These are phyloP conservation scores for Alternaria brassicicola DNA, from an alignment of 2,329 filamentous ascomycete genomes.

Conservation along the genomic window DNA sequence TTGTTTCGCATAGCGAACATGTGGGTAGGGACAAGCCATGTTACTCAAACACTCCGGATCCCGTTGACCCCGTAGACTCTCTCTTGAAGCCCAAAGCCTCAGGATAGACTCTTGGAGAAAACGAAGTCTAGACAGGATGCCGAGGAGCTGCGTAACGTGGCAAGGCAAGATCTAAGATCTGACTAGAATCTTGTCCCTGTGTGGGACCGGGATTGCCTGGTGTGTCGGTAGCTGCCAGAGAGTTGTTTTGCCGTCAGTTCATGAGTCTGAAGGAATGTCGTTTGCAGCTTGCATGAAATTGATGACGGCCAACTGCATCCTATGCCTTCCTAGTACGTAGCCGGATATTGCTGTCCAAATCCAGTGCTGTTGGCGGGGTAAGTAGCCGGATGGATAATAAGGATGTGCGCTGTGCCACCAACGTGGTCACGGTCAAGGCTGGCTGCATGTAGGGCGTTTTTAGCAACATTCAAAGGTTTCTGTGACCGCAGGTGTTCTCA, in stretches of 20 bases:
- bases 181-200: neutral
- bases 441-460: slow-evolving; percentile 11
- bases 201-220: neutral
- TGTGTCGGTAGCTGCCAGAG: slow-evolving; percentile 3
- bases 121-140: neutral
- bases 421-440: slow-evolving; percentile 11
- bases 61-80: neutral
- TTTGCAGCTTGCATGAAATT: slow-evolving; percentile 7
- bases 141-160: neutral
- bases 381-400: slow-evolving; percentile 11
- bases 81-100: neutral
- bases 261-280: slow-evolving; percentile 7
- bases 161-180: neutral
- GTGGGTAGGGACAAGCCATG: slow-evolving; percentile 10
- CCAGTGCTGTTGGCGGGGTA: slow-evolving; percentile 10
- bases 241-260: slow-evolving; percentile 8
- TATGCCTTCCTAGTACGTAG: slow-evolving; percentile 1
- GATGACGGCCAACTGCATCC: slow-evolving; percentile 10
- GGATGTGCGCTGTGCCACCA: slow-evolving; percentile 9
- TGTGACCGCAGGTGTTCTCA: slow-evolving; percentile 1
- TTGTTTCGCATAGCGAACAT: slow-evolving; percentile 18
- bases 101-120: neutral
- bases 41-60: neutral
- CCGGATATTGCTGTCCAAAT: slow-evolving; percentile 2
- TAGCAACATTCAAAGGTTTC: slow-evolving; percentile 12